phyloP scores from a whole-genome alignment of 2,329 filamentous ascomycete species.

The Chrysosporium keratinophilum region DNA sequence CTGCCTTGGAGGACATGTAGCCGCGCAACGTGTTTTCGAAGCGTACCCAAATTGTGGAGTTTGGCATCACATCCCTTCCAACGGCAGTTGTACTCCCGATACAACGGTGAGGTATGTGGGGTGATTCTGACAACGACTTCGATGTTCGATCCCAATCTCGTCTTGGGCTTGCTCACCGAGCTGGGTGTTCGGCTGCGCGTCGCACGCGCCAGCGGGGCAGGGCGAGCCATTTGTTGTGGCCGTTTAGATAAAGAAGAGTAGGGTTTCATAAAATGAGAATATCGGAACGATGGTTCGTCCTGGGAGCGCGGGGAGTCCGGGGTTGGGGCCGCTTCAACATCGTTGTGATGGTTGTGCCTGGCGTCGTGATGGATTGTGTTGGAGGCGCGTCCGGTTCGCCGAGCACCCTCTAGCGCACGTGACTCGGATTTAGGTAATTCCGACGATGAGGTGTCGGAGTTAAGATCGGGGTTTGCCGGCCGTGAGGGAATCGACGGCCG shows the following conservation, averaged over 20 bases:
- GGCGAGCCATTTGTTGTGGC: background rate
- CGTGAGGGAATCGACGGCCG: conserved; percentile 17
- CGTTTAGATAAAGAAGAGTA: background rate
- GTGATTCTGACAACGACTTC: conserved; percentile 18
- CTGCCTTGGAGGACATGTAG: conserved; percentile 36
- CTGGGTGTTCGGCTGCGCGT: conserved; percentile 24
- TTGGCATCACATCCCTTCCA: conserved; percentile 50
- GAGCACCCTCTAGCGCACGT: conserved; percentile 8
- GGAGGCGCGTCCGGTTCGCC: background rate
- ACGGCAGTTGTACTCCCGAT: conserved; percentile 44
- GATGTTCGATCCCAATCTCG: conserved; percentile 7
- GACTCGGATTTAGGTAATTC: conserved; percentile 8
- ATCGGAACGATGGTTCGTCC: no score
- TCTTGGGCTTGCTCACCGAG: conserved; percentile 23
- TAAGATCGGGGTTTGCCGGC: conserved; percentile 3
- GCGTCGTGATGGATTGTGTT: background rate
- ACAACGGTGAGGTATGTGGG: conserved; percentile 16
- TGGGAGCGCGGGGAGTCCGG: background rate
- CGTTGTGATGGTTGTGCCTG: background rate
- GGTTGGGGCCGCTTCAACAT: background rate
- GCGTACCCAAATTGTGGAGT: conserved; percentile 51
- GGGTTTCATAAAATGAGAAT: background rate
- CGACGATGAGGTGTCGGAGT: background rate
- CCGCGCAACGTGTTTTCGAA: conserved; percentile 50
- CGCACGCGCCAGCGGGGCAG: conserved; percentile 6